Conservation (phyloP, 78 protist genomes). For the Guillardia theta region DNA sequence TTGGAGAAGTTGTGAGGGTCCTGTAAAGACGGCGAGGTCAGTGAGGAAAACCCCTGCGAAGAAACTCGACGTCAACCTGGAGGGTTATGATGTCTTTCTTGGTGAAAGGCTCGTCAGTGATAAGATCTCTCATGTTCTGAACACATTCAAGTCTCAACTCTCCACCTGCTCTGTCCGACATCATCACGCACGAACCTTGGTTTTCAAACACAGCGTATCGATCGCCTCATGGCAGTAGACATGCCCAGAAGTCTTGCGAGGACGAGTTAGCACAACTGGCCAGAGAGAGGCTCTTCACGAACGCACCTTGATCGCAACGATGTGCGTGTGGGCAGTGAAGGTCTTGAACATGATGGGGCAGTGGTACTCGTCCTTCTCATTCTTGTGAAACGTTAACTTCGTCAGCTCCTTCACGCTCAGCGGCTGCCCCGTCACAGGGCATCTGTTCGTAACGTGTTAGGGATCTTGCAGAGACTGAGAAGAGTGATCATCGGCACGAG, state of each 20-base stretch:
- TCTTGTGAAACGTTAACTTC: background rate
- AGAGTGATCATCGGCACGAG: background rate
- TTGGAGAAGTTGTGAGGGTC: background rate
- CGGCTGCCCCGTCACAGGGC: background rate
- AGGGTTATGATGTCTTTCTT: background rate
- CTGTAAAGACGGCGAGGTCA: too few species aligned
- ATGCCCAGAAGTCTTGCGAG: background rate
- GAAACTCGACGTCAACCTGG: too few species aligned
- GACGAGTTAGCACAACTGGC: background rate
- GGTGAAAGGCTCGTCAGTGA: background rate
- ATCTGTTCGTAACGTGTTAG: background rate
- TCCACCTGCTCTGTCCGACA: too few species aligned
- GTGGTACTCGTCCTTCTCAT: background rate
- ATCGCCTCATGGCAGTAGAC: background rate
- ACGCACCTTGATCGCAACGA: conserved; percentile 9
- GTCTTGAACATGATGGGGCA: conserved; percentile 18
- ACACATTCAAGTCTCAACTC: too few species aligned
- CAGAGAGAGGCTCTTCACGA: background rate
- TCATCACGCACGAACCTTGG: too few species aligned
- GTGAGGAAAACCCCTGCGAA: too few species aligned
- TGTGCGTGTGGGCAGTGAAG: conserved; percentile 10
- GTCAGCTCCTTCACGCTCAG: background rate
- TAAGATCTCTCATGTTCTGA: background rate
- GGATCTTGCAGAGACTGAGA: background rate
- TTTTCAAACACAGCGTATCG: background rate